Evolutionary conservation across 257 asterid genomes (phyloP), one percentile per base, ranked within the genome.

Genomic region (Handroanthus guayacan): DNA sequence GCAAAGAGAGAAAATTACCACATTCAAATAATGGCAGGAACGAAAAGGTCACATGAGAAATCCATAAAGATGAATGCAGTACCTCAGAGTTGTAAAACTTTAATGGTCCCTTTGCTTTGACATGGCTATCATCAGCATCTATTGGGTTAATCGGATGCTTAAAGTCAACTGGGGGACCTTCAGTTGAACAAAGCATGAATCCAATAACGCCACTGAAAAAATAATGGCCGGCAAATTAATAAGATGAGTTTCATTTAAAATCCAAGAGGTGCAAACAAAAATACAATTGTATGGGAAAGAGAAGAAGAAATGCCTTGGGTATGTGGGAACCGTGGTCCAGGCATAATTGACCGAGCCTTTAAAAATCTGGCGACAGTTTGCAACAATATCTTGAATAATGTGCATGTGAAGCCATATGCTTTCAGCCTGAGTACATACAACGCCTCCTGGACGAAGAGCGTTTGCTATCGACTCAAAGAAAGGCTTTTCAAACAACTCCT

Each of bases 321-420:
- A 92, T 16, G 97, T 92, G 56, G 97, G 97, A 69, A 92, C 97
- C 0, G 96, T 84, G 38, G 97, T 92, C 97, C 97, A 92, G 8
- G 97, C 97, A 75, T 90, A 92, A 66, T 89, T 87, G 74, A 90
- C 96, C 4, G 97, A 86, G 88, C 97, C 96, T 84, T 90, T 89
- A 84, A 92, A 90, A 56, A 92, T 80, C 72, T 90, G 89, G 82
- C 93, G 87, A 76, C 97, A 92, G 84, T 90, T 92, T n/a, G 86
- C 51, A 34, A 90, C 91, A 12, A 92, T 86, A 62, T 84, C 89
- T 85, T 92, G 93, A 37, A 92, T 92, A 58, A 92, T 90, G 86
- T 90, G 92, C 96, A 92, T 92, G 87, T 92, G 97, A 81, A 90
- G 96, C 97, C 97, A 92, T 69, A 90, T 90, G 80, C 96, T 92